Evolutionary conservation across 805 yeast genomes (phyloP), one percentile per base, ranked within the genome.

Genomic region (Wilhelminamyces savonicus): DNA sequence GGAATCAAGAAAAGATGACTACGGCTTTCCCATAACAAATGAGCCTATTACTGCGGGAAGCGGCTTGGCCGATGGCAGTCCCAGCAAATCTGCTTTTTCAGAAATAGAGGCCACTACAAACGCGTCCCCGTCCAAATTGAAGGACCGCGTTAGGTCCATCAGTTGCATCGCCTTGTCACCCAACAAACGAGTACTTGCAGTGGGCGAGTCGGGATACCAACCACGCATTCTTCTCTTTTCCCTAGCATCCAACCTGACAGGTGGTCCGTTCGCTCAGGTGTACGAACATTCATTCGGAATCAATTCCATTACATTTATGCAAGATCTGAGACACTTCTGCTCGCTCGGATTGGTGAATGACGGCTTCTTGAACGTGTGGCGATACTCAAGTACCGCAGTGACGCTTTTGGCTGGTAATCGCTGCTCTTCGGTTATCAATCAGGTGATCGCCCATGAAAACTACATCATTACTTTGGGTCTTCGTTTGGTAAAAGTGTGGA

Each of bases 261-360:
- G 54, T 4, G 51, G 46, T n/a, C 83, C 85, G 1, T 49, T 77
- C 5, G 70, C 72, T 7, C 57, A 69, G 11, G 66, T 78, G 1
- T 53, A 62, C 31, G 86, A 78, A 37, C 92, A 82, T 50, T 62
- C 69, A 9, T 82, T 76, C 51, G 90, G 88, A 0, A 63, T 82
- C 12, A 60, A 69, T 21, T 56, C 62, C 6, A 41, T 82, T 12
- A 52, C 59, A 13, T 82, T 82, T 46, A 72, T 83, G 0, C 74
- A 76, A 0, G 74, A 76, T 36, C 77, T 80, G 29, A 59, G 52
- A 23, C 60, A 48, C 32, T 52, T 82, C 20, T 71, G 80, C 20
- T 76, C 85, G 7, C 51, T 80, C 27, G 90, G 90, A 0, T 56
- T 72, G n/a, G 58, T 76, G 3, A 78, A 76, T 40, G 92, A 82